Percentiles rank a stretch among this genome's conserved stretches.
phyloP scores from a whole-genome alignment of 306 rosid species.

The Benincasa hispida region DNA sequence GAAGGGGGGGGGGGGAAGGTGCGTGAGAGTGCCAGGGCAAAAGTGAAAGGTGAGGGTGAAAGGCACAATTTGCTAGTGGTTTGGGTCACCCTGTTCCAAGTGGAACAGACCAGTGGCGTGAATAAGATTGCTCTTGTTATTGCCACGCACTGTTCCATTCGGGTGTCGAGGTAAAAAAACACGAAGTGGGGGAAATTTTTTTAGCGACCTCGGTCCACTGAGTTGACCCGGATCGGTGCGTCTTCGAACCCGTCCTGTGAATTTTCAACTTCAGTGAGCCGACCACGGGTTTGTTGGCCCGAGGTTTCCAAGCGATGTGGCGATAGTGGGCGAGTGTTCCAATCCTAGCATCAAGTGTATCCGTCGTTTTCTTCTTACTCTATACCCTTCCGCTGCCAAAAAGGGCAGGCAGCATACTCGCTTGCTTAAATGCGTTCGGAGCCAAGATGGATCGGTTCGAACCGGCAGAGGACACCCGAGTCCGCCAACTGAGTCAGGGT shows the following conservation, averaged over 20 bases:
- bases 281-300: slow-evolving; percentile 8
- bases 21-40: slow-evolving; percentile 4
- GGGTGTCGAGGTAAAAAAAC: background rate
- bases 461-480: slow-evolving; percentile 46
- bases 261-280: slow-evolving; percentile 39
- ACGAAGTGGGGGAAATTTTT: background rate
- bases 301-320: slow-evolving; percentile 89
- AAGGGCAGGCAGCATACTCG: slow-evolving; percentile 58
- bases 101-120: slow-evolving; percentile 37
- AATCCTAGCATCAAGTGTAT: slow-evolving; percentile 58
- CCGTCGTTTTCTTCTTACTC: slow-evolving; percentile 78
- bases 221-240: background rate
- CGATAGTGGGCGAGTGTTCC: slow-evolving; percentile 89
- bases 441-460: slow-evolving; percentile 56
- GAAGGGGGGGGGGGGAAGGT: too few relatives aligned
- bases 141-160: slow-evolving; percentile 16
- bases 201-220: background rate
- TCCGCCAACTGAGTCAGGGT: slow-evolving; percentile 56
- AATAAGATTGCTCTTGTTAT: slow-evolving; percentile 33
- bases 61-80: slow-evolving; percentile 23
- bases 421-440: slow-evolving; percentile 93
- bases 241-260: too few relatives aligned
- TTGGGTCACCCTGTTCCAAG: slow-evolving; percentile 32
- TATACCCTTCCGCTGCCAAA: slow-evolving; percentile 81
- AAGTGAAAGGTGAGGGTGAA: background rate